phyloP scores from a whole-genome alignment of 352 stramenopile genomes.

The Lagenidium sp. region DNA sequence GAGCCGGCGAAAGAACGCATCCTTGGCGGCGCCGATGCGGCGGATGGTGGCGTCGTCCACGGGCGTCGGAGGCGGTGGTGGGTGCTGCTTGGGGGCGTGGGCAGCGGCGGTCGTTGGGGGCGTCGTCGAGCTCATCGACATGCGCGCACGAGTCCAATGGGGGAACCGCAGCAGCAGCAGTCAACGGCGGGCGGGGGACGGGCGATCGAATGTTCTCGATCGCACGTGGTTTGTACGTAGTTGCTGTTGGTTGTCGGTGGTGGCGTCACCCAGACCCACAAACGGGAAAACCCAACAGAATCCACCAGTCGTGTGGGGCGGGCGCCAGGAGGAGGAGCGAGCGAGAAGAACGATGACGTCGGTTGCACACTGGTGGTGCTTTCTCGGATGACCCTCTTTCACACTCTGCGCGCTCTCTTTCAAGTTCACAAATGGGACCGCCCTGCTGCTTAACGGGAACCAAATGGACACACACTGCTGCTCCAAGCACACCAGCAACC shows the following conservation, averaged over 20 bases:
- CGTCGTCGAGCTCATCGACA: background rate
- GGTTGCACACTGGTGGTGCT: no score
- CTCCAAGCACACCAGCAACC: background rate
- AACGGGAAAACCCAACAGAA: no score
- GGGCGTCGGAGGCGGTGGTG: background rate
- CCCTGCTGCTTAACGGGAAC: background rate
- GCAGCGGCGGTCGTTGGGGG: background rate
- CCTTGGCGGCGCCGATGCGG: conserved; percentile 55
- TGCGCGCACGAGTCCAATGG: background rate
- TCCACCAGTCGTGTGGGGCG: no score
- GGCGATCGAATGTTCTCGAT: background rate
- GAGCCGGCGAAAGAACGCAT: conserved; percentile 77
- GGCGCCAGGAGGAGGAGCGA: background rate
- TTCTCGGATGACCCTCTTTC: no score
- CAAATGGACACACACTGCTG: conserved; percentile 1
- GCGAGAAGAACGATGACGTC: background rate
- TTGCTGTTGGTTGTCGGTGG: background rate
- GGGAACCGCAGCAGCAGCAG: background rate
- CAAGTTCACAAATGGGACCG: conserved; percentile 3
- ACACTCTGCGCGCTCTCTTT: conserved; percentile 1
- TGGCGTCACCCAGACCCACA: background rate
- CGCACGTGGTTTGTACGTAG: background rate
- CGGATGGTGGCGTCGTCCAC: conserved; percentile 12
- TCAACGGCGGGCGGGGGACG: background rate
- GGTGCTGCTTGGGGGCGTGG: background rate